phyloP scores from a whole-genome alignment of 495 filamentous ascomycete species.

The Aspergillus egyptiacus region DNA sequence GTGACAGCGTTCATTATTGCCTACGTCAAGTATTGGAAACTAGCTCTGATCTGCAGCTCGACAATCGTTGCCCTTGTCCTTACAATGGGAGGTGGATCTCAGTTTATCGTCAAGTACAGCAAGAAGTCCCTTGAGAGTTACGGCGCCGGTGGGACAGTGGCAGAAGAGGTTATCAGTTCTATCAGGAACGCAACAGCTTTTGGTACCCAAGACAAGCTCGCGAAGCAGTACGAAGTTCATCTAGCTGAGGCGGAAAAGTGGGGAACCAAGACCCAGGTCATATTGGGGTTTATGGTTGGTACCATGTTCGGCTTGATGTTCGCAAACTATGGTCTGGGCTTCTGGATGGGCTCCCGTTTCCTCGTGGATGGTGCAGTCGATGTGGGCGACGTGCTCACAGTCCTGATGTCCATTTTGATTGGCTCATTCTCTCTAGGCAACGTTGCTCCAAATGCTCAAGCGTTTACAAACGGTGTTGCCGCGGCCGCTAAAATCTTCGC shows the following conservation, averaged over 20 bases:
- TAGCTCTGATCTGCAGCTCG: slow-evolving; percentile 76
- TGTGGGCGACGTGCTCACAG: slow-evolving; percentile 57
- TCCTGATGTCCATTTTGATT: slow-evolving; percentile 84
- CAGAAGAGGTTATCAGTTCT: slow-evolving; percentile 91
- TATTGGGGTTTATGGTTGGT: slow-evolving; percentile 70
- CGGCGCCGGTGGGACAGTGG: slow-evolving; percentile 78
- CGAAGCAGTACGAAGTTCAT: slow-evolving; percentile 73
- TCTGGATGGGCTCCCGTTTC: slow-evolving; percentile 89
- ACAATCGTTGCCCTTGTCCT: slow-evolving; percentile 68
- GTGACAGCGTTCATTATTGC: slow-evolving; percentile 84
- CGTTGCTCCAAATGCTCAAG: slow-evolving; percentile 76
- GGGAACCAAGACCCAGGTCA: slow-evolving; percentile 67
- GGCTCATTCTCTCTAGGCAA: slow-evolving; percentile 89
- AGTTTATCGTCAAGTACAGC: slow-evolving; percentile 72
- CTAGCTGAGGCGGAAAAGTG: slow-evolving; percentile 65
- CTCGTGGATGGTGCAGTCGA: slow-evolving; percentile 59
- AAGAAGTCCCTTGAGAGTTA: slow-evolving; percentile 71
- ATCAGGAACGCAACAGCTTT: slow-evolving; percentile 92
- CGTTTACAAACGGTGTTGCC: slow-evolving; percentile 74
- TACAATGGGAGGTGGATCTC: slow-evolving; percentile 65
- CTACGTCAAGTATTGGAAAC: slow-evolving; percentile 77
- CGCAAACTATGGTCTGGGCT: slow-evolving; percentile 83
- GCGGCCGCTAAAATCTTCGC: slow-evolving; percentile 86
- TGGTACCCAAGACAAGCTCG: slow-evolving; percentile 83
- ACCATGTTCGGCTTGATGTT: slow-evolving; percentile 79